Conservation (phyloP, 108 stramenopile species). For the Cyclotella baltica region DNA sequence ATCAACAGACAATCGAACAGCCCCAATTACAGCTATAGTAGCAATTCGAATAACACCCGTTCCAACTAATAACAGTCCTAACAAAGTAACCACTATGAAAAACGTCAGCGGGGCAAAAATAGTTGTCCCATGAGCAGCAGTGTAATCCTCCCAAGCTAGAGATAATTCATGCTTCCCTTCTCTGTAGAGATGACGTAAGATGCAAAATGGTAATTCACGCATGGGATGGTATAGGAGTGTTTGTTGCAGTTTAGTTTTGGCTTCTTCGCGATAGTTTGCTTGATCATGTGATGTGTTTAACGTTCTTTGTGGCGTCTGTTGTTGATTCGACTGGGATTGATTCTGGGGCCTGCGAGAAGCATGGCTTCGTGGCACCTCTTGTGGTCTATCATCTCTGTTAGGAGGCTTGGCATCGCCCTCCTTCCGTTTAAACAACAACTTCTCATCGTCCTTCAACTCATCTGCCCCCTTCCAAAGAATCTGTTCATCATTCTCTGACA, state of each 20-base stretch:
- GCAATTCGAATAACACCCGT: slow-evolving; percentile 3
- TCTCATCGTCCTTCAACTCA: slow-evolving; percentile 19
- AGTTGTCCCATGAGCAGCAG: slow-evolving; percentile 1
- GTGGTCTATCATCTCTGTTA: background rate
- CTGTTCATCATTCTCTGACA: slow-evolving; percentile 29
- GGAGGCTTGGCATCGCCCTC: background rate
- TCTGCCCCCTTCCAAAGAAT: slow-evolving; percentile 32
- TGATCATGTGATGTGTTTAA: background rate
- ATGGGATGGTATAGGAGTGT: slow-evolving; percentile 38
- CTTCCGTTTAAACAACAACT: background rate
- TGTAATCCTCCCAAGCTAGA: slow-evolving; percentile 11
- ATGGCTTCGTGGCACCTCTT: background rate
- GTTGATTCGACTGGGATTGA: background rate
- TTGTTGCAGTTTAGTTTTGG: slow-evolving; percentile 27
- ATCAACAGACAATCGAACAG: background rate
- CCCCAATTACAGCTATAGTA: background rate
- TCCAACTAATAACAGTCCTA: background rate
- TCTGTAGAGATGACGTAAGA: slow-evolving; percentile 28
- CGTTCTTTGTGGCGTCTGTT: background rate
- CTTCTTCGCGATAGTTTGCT: background rate
- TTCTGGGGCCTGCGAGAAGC: too few species aligned
- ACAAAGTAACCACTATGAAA: slow-evolving; percentile 10
- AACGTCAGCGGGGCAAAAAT: slow-evolving; percentile 22
- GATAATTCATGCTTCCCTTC: slow-evolving; percentile 19
- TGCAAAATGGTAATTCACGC: slow-evolving; percentile 22